Evolutionary conservation across 1,284 basidiomycete genomes (phyloP).

Genomic region (Flammula alnicola): DNA sequence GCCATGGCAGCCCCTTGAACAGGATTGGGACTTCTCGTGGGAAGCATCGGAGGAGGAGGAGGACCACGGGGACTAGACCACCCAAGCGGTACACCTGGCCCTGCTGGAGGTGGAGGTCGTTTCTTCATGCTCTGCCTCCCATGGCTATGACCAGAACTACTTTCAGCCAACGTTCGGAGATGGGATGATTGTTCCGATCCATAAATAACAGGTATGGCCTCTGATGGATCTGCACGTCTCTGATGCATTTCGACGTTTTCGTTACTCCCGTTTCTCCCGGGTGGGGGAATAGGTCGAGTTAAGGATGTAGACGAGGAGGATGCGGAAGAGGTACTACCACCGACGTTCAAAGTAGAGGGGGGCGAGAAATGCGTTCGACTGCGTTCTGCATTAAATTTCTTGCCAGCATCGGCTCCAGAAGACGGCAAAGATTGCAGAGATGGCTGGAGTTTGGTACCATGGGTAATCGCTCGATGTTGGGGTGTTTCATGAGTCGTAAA

Average conservation of each 20-base stretch:
- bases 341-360: too few relatives aligned
- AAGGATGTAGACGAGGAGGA: background rate
- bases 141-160: constrained; percentile 1
- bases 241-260: background rate
- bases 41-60: background rate
- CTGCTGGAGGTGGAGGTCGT: constrained; percentile 1
- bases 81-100: background rate
- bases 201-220: background rate
- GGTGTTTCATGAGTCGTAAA: too few relatives aligned
- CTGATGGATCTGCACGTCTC: background rate
- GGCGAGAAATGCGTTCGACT: too few relatives aligned
- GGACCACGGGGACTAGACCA: background rate
- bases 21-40: background rate
- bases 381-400: too few relatives aligned
- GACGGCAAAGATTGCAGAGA: too few relatives aligned
- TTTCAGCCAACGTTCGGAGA: background rate
- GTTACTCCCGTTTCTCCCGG: background rate
- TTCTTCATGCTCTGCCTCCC: background rate
- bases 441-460: too few relatives aligned
- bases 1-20: background rate
- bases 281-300: background rate
- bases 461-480: too few relatives aligned
- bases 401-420: too few relatives aligned
- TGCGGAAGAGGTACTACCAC: too few relatives aligned
- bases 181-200: background rate